Base-by-base conservation (phyloP, 2,329 filamentous ascomycete genomes). In the Xylaria hypoxylon region DNA sequence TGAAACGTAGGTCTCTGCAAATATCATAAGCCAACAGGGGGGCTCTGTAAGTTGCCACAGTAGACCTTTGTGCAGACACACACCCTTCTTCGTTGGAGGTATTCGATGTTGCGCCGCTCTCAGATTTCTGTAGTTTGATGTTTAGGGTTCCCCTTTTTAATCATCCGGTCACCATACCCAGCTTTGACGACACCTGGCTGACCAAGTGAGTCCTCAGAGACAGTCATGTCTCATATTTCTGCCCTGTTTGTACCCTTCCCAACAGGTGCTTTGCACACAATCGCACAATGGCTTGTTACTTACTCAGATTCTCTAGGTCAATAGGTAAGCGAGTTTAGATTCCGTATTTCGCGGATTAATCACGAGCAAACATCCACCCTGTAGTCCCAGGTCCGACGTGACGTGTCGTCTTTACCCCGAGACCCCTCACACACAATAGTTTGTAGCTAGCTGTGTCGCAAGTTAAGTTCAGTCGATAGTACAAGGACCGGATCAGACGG, bases 151-250 rank as follows among this genome's bases (percentile, higher is more conserved):
- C 22, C 24, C 42, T n/a, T 35, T 61, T 8, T 38, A 42, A 38
- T 24, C 44, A 61, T 35, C 51, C 31, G 17, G 31, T 11, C 19
- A 28, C 19, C 45, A 7, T 26, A 13, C 17, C 31, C 8, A 31
- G 26, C 28, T 44, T 40, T 10, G 6, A 55, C 15, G 13, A 52
- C n/a, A 45, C 28, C 35, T 47, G 4, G 44, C 22, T 47, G n/a
- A 40, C 58, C 26, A n/a, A 47, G 6, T 31, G 22, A 56, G 28
- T 28, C 44, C 26, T 55, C 13, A 3, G 40, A 19, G 28, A 33
- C 57, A 24, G 45, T 38, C 11, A 33, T 50, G 44, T 62, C 51
- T 61, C 35, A 51, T 51, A 24, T 57, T 3, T 35, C 6, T 33
- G 33, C 55, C 40, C 60, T 22, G 8, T 35, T 50, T 48, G 48